phyloP scores from a whole-genome alignment of 2,329 filamentous ascomycete genomes.

The Rachicladosporium sp. region DNA sequence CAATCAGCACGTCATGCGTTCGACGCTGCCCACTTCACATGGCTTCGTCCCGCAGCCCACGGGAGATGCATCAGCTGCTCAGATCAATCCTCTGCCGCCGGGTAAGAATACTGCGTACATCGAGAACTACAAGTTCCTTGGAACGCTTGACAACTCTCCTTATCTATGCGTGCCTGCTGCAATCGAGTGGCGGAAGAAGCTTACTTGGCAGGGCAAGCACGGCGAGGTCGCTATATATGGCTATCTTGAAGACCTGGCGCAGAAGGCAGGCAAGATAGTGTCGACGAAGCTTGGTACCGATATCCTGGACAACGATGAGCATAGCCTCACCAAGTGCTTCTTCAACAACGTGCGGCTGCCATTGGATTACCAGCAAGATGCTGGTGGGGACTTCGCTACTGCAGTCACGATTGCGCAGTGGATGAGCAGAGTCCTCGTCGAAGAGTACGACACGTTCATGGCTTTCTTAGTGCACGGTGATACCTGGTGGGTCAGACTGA shows the following conservation, averaged over 20 bases:
- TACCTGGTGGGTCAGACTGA: slow-evolving; percentile 59
- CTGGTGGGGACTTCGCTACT: slow-evolving; percentile 18
- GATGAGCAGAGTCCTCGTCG: slow-evolving; percentile 30
- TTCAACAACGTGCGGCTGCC: slow-evolving; percentile 67
- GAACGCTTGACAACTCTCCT: slow-evolving; percentile 60
- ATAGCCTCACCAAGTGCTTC: slow-evolving; percentile 52
- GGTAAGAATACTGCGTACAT: slow-evolving; percentile 48
- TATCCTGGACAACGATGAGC: slow-evolving; percentile 53
- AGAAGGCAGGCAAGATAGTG: slow-evolving; percentile 47
- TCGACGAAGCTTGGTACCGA: slow-evolving; percentile 56
- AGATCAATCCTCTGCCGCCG: slow-evolving; percentile 30
- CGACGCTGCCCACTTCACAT: slow-evolving; percentile 68
- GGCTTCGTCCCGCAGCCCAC: slow-evolving; percentile 48
- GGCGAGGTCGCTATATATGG: slow-evolving; percentile 55
- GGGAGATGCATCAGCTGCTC: slow-evolving; percentile 4
- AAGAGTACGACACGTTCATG: slow-evolving; percentile 61
- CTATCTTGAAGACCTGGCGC: slow-evolving; percentile 53
- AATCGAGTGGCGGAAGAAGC: slow-evolving; percentile 53
- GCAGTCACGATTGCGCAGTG: slow-evolving; percentile 28
- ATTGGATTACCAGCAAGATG: slow-evolving; percentile 33
- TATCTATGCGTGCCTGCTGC: slow-evolving; percentile 64
- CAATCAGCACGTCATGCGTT: slow-evolving; percentile 64
- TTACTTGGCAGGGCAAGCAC: slow-evolving; percentile 22
- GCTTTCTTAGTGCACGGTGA: slow-evolving; percentile 49
- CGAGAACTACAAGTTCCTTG: slow-evolving; percentile 61